phyloP scores from a whole-genome alignment of 208 protist genomes.

The Acanthamoeba triangularis region DNA sequence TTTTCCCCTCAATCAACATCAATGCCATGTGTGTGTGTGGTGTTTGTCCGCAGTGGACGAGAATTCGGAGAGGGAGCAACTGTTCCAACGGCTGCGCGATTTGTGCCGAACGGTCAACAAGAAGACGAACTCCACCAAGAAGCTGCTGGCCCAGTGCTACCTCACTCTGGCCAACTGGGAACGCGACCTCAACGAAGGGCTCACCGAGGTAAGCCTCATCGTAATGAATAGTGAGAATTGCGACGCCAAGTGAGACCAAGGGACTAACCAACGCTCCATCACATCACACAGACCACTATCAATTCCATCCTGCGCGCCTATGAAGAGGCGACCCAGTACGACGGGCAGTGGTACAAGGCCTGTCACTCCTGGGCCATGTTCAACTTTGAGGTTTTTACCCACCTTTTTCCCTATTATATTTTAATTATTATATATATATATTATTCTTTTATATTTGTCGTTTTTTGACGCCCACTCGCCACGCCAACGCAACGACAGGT shows the following conservation, averaged over 20 bases:
- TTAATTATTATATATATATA: too few species aligned
- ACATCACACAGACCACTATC: too few species aligned
- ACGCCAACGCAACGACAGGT: background rate
- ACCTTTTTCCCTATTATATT: too few species aligned
- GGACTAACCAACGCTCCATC: too few species aligned
- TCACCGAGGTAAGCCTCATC: conserved; percentile 13
- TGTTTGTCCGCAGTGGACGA: background rate
- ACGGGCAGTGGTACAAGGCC: conserved; percentile 96
- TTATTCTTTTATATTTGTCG: background rate
- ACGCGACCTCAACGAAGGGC: conserved; percentile 62
- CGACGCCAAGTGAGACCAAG: background rate
- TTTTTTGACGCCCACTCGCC: background rate
- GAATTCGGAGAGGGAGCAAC: conserved; percentile 4
- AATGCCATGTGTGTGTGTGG: background rate
- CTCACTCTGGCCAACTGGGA: conserved; percentile 71
- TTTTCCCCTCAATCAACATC: too few species aligned
- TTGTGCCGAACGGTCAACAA: too few species aligned
- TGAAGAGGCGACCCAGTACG: conserved; percentile 77
- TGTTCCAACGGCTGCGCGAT: conserved; percentile 67
- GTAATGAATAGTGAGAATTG: background rate
- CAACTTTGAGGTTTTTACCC: conserved; percentile 95
- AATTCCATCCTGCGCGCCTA: too few species aligned
- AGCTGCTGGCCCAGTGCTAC: conserved; percentile 68
- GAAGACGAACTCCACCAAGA: background rate
- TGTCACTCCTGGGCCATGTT: conserved; percentile 98